Evolutionary conservation across 257 asterid species (phyloP).

Genomic region (Mitragyna speciosa): DNA sequence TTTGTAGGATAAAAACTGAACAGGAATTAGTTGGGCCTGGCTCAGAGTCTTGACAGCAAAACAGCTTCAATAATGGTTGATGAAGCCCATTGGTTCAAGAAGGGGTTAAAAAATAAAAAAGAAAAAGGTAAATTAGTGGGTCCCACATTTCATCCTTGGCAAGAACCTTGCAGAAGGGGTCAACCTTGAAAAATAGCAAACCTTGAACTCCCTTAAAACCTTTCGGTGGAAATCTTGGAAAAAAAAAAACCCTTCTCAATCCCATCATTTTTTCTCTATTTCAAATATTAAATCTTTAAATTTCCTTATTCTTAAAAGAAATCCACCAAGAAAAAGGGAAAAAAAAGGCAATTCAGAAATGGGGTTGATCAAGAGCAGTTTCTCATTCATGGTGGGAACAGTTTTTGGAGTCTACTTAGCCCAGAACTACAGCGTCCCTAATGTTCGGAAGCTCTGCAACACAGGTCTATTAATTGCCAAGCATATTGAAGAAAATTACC

Average conservation of each 20-base stretch:
- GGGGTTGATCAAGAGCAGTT: constrained; percentile 52
- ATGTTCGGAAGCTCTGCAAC: constrained; percentile 52
- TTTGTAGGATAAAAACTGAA: too few relatives aligned
- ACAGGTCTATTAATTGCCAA: constrained; percentile 53
- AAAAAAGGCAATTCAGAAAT: constrained; percentile 5
- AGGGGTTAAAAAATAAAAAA: neutral
- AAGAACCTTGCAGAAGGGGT: constrained; percentile 36
- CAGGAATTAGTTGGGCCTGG: neutral
- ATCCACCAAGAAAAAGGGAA: neutral
- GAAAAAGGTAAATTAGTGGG: neutral
- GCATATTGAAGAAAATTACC: constrained; percentile 68
- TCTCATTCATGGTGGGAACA: constrained; percentile 60
- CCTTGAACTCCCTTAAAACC: too few relatives aligned
- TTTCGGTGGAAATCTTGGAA: neutral
- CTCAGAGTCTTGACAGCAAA: neutral
- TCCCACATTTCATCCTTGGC: constrained; percentile 16
- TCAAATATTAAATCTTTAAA: neutral
- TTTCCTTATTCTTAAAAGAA: neutral
- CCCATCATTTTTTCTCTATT: neutral
- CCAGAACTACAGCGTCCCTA: constrained; percentile 81
- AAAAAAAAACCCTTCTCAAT: neutral
- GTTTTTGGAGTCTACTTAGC: constrained; percentile 67
- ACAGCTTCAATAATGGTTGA: neutral
- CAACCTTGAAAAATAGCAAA: neutral
- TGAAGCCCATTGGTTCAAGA: neutral